These are phyloP conservation scores for Termitomyces sp. DNA, from an alignment of 768 basidiomycete species.

Conservation along the genomic window DNA sequence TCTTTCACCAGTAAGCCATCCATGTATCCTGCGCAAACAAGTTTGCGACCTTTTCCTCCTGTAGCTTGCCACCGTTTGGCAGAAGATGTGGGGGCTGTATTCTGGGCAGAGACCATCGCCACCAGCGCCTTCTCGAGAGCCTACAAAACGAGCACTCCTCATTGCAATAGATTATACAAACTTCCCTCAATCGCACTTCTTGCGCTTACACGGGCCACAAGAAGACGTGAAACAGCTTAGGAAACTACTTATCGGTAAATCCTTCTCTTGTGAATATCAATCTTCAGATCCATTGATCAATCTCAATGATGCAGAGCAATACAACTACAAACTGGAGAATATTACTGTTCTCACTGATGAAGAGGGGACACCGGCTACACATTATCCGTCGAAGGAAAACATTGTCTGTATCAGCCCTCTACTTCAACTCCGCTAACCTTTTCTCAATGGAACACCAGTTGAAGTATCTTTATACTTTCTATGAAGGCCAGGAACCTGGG, in stretches of 20 bases:
- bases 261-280: not conserved
- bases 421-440: not conserved
- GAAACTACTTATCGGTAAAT: not conserved
- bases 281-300: not conserved
- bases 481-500: not conserved
- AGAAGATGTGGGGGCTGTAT: not conserved
- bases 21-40: not conserved
- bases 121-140: not conserved
- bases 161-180: not conserved
- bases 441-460: not conserved
- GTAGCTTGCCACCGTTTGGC: not conserved
- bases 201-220: not conserved
- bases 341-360: not conserved
- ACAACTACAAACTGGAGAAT: not conserved
- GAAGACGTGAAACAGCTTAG: not conserved
- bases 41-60: not conserved
- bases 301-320: not conserved
- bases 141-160: not conserved
- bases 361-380: too few species aligned
- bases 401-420: not conserved
- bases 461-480: not conserved
- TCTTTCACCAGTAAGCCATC: not conserved
- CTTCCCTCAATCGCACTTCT: not conserved
- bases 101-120: not conserved
- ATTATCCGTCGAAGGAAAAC: not conserved